These are phyloP conservation scores for Haematococcus lacustris DNA, from an alignment of 139 green algal species.

Conservation along the genomic window DNA sequence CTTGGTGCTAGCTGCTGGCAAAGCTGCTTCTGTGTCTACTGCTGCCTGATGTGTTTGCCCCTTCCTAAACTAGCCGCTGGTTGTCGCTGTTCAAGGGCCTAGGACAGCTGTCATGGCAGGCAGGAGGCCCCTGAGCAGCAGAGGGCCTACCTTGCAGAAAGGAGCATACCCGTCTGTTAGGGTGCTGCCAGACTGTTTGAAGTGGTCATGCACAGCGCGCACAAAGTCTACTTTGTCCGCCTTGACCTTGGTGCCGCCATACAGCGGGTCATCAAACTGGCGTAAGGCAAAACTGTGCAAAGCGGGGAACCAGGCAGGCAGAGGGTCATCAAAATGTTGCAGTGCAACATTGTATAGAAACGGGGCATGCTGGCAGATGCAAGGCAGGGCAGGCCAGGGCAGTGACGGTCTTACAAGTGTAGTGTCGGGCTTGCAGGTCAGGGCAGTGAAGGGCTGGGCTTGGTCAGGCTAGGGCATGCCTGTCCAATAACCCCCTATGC, in stretches of 20 bases:
- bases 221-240: conserved; percentile 67
- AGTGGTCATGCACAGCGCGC: conserved; percentile 40
- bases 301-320: neutral
- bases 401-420: neutral
- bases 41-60: too few relatives aligned
- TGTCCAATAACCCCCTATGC: too few relatives aligned
- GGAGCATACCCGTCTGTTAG: conserved; percentile 85
- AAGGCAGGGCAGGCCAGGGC: neutral
- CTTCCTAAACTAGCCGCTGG: too few relatives aligned
- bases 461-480: neutral
- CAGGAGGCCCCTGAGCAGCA: too few relatives aligned
- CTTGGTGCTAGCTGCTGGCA: too few relatives aligned
- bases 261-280: conserved; percentile 78
- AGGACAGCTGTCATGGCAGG: too few relatives aligned
- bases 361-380: too few relatives aligned
- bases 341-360: neutral
- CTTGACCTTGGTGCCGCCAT: conserved; percentile 43
- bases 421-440: neutral
- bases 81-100: too few relatives aligned
- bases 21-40: too few relatives aligned
- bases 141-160: conserved; percentile 91
- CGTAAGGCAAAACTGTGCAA: neutral
- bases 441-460: neutral
- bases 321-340: neutral
- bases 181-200: conserved; percentile 17